These are phyloP conservation scores for Proliferodiscus dingleyae DNA, from an alignment of 2,329 filamentous ascomycete species.

Conservation along the genomic window DNA sequence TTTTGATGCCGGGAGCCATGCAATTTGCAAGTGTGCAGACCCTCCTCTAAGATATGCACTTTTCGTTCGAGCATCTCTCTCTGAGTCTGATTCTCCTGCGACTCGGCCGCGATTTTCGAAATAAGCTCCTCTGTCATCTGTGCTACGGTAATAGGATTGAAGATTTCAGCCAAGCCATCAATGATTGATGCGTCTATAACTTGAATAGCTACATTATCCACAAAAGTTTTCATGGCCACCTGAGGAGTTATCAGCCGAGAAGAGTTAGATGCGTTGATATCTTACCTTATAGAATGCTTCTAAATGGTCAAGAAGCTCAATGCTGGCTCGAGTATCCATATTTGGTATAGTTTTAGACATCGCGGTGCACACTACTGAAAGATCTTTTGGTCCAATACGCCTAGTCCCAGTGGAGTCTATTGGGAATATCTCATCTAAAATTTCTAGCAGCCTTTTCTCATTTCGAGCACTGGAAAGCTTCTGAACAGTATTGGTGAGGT, in stretches of 20 bases:
- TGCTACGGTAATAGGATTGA: constrained; percentile 37
- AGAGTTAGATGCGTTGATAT: background rate
- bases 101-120: constrained; percentile 37
- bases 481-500: constrained; percentile 34
- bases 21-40: constrained; percentile 28
- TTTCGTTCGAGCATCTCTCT: constrained; percentile 36
- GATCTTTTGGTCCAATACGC: constrained; percentile 10
- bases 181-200: constrained; percentile 40
- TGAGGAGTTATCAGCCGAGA: constrained; percentile 19
- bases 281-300: constrained; percentile 38
- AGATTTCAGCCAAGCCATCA: constrained; percentile 32
- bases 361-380: constrained; percentile 22
- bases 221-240: constrained; percentile 41
- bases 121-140: constrained; percentile 35
- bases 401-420: background rate
- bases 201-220: constrained; percentile 40
- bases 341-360: constrained; percentile 24
- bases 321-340: constrained; percentile 30
- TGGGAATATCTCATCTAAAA: background rate
- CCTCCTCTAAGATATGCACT: constrained; percentile 35
- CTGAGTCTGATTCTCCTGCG: constrained; percentile 33
- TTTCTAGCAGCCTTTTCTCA: background rate
- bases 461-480: constrained; percentile 7
- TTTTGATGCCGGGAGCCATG: constrained; percentile 1
- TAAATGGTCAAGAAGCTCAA: constrained; percentile 35